Conservation (phyloP, 768 basidiomycete genomes). For the Auricularia cornea region DNA sequence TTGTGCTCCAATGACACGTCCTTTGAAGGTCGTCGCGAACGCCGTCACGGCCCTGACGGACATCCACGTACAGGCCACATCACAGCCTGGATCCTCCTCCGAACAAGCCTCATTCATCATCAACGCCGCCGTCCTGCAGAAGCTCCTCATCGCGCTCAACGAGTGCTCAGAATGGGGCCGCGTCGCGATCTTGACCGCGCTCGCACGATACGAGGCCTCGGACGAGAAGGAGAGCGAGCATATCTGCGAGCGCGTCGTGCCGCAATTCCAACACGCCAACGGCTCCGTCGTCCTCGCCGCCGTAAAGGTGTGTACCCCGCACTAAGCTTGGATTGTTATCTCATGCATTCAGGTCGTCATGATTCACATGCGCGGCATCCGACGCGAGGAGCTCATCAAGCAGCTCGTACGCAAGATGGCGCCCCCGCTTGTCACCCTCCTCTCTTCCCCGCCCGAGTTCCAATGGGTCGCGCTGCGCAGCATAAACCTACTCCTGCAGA, state of each 20-base stretch:
- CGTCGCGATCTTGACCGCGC: constrained; percentile 81
- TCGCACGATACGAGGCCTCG: constrained; percentile 71
- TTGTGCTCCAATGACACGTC: too few species aligned
- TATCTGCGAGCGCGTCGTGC: constrained; percentile 96
- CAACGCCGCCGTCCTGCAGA: constrained; percentile 74
- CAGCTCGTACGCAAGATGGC: constrained; percentile 94
- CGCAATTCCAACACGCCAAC: constrained; percentile 97
- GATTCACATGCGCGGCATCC: constrained; percentile 87
- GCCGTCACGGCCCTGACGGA: constrained; percentile 90
- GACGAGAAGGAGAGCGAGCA: constrained; percentile 97
- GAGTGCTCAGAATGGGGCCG: constrained; percentile 99
- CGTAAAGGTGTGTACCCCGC: constrained; percentile 58
- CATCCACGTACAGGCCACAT: constrained; percentile 69
- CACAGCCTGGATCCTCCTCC: constrained; percentile 43
- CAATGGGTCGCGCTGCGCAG: constrained; percentile 98
- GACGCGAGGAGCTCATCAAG: constrained; percentile 73
- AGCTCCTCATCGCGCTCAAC: constrained; percentile 89
- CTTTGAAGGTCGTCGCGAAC: constrained; percentile 84
- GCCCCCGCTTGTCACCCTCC: constrained; percentile 87
- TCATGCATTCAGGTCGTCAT: constrained; percentile 54
- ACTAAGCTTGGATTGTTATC: constrained; percentile 27
- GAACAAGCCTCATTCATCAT: constrained; percentile 71
- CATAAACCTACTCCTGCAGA: constrained; percentile 93
- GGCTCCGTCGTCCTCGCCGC: constrained; percentile 95
- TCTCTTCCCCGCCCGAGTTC: constrained; percentile 94